Percentiles rank a stretch among this genome's conserved stretches.
Evolutionary conservation across 78 protist genomes (phyloP).

Genomic region (Chrysochromulina parva): DNA sequence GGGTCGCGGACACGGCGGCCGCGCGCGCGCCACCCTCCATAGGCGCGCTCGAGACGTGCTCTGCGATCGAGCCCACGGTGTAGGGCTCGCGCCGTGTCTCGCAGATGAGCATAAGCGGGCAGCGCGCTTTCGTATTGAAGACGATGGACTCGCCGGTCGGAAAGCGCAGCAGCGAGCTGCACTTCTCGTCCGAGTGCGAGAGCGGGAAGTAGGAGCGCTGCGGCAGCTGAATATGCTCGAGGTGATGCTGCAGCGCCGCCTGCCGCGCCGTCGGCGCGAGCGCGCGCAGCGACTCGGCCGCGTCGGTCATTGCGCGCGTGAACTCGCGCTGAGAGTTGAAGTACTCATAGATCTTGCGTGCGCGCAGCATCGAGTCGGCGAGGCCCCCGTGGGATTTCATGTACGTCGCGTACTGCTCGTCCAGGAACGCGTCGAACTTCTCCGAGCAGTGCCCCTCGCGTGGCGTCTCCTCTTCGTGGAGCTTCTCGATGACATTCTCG

Average conservation of each 20-base stretch:
- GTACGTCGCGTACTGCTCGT: too few species aligned
- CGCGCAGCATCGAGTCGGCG: too few species aligned
- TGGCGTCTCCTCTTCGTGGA: too few species aligned
- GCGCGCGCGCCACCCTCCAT: too few species aligned
- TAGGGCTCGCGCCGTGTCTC: neutral
- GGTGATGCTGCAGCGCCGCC: neutral
- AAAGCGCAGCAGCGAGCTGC: neutral
- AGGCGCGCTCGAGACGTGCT: too few species aligned
- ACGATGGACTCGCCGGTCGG: neutral
- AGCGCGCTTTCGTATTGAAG: conserved; percentile 3
- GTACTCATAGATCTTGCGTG: neutral
- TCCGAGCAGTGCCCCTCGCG: too few species aligned
- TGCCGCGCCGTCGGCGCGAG: neutral
- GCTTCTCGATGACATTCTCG: too few species aligned
- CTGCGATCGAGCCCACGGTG: too few species aligned
- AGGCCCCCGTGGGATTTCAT: too few species aligned
- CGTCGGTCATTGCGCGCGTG: neutral
- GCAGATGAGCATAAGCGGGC: neutral
- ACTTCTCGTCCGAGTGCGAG: neutral
- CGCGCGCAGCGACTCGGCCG: neutral
- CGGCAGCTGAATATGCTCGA: neutral
- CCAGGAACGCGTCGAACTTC: too few species aligned
- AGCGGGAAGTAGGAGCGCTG: neutral
- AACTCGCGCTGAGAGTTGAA: conserved; percentile 1
- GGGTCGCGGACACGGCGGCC: too few species aligned